Base-by-base conservation (phyloP, 2,329 filamentous ascomycete genomes). In the Penicillium digitatum region DNA sequence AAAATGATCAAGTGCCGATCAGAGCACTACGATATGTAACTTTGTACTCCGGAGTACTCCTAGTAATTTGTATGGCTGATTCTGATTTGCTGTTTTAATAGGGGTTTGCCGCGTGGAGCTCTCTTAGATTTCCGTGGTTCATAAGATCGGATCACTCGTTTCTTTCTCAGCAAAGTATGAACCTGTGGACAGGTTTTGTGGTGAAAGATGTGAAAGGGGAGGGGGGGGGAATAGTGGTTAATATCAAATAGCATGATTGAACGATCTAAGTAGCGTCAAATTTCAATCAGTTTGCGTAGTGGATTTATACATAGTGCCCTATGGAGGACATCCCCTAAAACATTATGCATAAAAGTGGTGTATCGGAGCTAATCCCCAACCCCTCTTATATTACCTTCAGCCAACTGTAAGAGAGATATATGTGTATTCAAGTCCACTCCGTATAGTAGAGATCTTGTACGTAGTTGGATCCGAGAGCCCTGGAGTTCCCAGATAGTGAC, bases 61-160 rank as follows among this genome's bases (percentile, higher is more conserved):
- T 26, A 26, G 6, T 26, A 6, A 7, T 27, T 27, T 27, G 26
- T 27, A 5, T 27, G 26, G 6, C 6, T 27, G 26, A 27, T 27
- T 27, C 26, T 27, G 26, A 27, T 27, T 8, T 27, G 32, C 46
- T 44, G 40, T 37, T 49, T 37, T 6, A 10, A 5, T 27, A 45
- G 18, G 31, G 26, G 5, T 39, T 12, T 42, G 27, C 52, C 52
- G 52, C 34, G 47, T 51, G 52, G 46, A 50, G 29, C 35, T 29
- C 10, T 38, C 14, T 14, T 9, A n/a, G 24, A 10, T 52, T 53
- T 53, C 51, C 51, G 22, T 48, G 51, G 51, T 40, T 47, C 32
- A 22, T 29, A 16, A 24, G 26, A 31, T 40, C 43, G 43, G 27
- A 34, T 35, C 42, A 32, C 40, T 39, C 29, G 38, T n/a, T 46